Conservation (phyloP, 106 monocot genomes). For the Allium cepa region DNA sequence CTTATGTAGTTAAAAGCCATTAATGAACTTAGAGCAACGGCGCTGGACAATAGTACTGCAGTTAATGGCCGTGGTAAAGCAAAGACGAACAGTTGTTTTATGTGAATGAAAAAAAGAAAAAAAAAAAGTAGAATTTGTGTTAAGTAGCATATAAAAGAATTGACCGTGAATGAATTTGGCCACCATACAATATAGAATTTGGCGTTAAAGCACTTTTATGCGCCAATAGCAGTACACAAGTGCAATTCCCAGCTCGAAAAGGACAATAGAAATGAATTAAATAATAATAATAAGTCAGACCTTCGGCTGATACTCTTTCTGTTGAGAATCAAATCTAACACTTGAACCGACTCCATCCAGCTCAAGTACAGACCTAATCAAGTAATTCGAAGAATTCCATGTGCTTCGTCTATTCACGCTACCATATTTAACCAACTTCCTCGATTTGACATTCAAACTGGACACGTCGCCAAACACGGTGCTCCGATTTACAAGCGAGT, state of each 20-base stretch:
- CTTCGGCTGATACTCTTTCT: slow-evolving; percentile 18
- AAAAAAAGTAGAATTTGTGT: too few species aligned
- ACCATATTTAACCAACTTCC: slow-evolving; percentile 1
- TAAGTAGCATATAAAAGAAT: too few species aligned
- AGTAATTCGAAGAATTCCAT: slow-evolving; percentile 2
- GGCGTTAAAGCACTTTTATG: neutral
- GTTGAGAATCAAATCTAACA: neutral
- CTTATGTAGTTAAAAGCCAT: too few species aligned
- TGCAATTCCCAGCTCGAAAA: neutral
- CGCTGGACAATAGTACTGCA: too few species aligned
- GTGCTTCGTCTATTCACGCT: neutral
- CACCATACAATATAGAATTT: too few species aligned
- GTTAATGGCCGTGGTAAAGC: too few species aligned
- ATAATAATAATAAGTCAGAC: slow-evolving; percentile 1
- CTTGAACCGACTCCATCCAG: slow-evolving; percentile 11
- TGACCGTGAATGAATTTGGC: too few species aligned
- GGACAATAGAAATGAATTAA: neutral
- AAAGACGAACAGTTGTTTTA: too few species aligned
- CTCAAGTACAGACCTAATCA: slow-evolving; percentile 26
- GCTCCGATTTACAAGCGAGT: slow-evolving; percentile 7
- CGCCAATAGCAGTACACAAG: neutral
- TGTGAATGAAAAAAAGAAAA: too few species aligned
- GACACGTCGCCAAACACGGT: slow-evolving; percentile 8
- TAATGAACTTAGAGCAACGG: too few species aligned
- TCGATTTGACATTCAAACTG: slow-evolving; percentile 2